Evolutionary conservation across 169 alveolate genomes (phyloP).

Genomic region (Plasmodium sp.): DNA sequence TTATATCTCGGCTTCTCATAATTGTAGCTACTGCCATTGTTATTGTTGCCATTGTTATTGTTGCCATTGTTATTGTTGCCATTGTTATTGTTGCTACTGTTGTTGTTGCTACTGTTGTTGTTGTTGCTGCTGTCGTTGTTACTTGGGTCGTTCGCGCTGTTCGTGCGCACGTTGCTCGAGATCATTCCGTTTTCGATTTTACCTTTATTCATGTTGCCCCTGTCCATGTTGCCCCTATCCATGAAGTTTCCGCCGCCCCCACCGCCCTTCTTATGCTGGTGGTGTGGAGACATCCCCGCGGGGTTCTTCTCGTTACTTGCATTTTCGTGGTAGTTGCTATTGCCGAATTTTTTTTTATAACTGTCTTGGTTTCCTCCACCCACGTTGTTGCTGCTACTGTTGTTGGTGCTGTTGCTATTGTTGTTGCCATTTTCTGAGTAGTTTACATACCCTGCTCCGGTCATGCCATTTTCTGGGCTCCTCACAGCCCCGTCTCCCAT

Average conservation of each 20-base stretch:
- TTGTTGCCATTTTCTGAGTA: constrained; percentile 5
- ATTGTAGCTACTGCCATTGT: neutral
- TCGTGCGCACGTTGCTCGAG: neutral
- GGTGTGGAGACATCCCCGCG: neutral
- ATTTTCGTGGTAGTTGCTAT: constrained; percentile 18
- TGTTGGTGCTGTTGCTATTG: neutral
- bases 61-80: no score
- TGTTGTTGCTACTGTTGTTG: neutral
- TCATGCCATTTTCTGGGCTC: neutral
- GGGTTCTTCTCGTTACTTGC: constrained; percentile 8
- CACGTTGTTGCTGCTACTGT: neutral
- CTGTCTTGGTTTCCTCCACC: constrained; percentile 4
- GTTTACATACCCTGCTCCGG: neutral
- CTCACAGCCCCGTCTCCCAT: neutral
- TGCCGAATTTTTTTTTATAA: constrained; percentile 27
- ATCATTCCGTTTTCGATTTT: neutral
- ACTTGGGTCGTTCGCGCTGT: neutral
- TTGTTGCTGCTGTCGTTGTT: neutral
- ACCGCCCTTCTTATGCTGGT: constrained; percentile 45
- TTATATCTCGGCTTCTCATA: constrained; percentile 51
- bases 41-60: neutral
- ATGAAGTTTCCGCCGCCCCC: neutral
- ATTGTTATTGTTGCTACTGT: neutral
- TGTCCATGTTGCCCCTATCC: neutral
- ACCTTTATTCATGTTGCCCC: constrained; percentile 1